These are phyloP conservation scores for Thelephora aurantiotincta DNA, from an alignment of 768 basidiomycete species.

Conservation along the genomic window DNA sequence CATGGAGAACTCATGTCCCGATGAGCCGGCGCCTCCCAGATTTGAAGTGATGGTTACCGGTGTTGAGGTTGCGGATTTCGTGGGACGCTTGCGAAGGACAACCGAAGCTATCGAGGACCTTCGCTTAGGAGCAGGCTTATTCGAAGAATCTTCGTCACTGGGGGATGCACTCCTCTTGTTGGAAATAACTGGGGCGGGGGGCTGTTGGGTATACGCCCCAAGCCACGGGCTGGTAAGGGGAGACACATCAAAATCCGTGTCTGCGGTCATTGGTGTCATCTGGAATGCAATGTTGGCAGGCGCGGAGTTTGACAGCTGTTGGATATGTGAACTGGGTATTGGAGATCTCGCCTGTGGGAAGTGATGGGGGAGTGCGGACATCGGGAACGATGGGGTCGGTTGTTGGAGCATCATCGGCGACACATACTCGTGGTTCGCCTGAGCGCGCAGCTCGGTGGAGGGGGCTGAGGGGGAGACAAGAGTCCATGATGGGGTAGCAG, in stretches of 20 bases:
- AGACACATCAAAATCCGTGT: slow-evolving; percentile 52
- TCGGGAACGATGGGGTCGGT: slow-evolving; percentile 15
- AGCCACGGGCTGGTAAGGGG: slow-evolving; percentile 77
- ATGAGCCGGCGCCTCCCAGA: slow-evolving; percentile 45
- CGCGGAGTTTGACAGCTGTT: slow-evolving; percentile 33
- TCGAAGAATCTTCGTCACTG: slow-evolving; percentile 32
- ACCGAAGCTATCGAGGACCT: not conserved
- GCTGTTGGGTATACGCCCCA: slow-evolving; percentile 35
- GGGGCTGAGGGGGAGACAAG: slow-evolving; percentile 24
- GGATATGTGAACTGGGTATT: slow-evolving; percentile 8
- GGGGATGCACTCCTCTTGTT: slow-evolving; percentile 31
- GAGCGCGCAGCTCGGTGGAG: slow-evolving; percentile 53
- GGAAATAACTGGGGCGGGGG: slow-evolving; percentile 9
- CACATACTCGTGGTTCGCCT: slow-evolving; percentile 41
- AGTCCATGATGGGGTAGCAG: slow-evolving; percentile 5
- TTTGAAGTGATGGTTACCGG: slow-evolving; percentile 8
- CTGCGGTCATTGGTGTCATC: slow-evolving; percentile 26
- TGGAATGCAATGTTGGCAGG: slow-evolving; percentile 65
- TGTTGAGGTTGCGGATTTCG: not conserved
- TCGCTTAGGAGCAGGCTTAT: not conserved
- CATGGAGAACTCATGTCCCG: slow-evolving; percentile 61
- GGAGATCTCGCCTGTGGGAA: slow-evolving; percentile 6
- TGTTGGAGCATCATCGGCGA: slow-evolving; percentile 40
- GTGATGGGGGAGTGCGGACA: slow-evolving; percentile 8
- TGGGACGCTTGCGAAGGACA: not conserved